Evolutionary conservation across 192 early-diverging fungal species (phyloP), one percentile per base, ranked within the genome.

Genomic region (Coemansia sp.): DNA sequence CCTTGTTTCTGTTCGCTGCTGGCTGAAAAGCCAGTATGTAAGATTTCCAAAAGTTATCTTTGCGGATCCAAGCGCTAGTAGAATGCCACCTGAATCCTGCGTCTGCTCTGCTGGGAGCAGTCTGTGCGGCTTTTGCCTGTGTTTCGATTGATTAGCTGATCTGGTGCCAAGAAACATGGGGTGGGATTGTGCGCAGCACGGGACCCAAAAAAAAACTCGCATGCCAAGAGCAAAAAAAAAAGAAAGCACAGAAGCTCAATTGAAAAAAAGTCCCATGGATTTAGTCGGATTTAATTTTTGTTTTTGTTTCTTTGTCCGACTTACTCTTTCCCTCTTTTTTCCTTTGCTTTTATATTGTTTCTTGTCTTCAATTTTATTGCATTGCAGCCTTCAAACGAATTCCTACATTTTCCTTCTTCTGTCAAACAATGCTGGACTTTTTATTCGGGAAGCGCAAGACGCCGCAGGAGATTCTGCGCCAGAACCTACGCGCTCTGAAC

Each of bases 381-480:
- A 48, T 48, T 48, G 0, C 39, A 5, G 12, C 45, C 4, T 12
- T 48, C 17, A 3, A 48, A 48, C 45, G 3, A 15, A 48, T 15
- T 12, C 0, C 45, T 15, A 15, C 15, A 54, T 0, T 18, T 37
- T 62, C 20, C 3, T 18, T 0, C 36, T n/a, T 61, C 6, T 22
- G n/a, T 20, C 20, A 18, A n/a, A 45, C 11, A 57, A 84, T 85
- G 83, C 66, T 85, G 78, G 86, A 90, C 65, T 87, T 89, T 72
- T 75, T 94, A 32, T 92, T 94, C 86, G 92, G 92, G 33, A 87
- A 88, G 60, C 77, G 82, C 53, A 88, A 94, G 79, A 94, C 96
- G 6, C 96, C 97, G 0, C 91, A 90, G 54, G 96, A 99, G 77
- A 82, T 93, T 74, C 87, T 99, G 67, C 93, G 95, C 62, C 89